Percentiles rank a stretch among this genome's conserved stretches.
Conservation (phyloP, 2,329 filamentous ascomycete species). For the Davidsoniella australis region DNA sequence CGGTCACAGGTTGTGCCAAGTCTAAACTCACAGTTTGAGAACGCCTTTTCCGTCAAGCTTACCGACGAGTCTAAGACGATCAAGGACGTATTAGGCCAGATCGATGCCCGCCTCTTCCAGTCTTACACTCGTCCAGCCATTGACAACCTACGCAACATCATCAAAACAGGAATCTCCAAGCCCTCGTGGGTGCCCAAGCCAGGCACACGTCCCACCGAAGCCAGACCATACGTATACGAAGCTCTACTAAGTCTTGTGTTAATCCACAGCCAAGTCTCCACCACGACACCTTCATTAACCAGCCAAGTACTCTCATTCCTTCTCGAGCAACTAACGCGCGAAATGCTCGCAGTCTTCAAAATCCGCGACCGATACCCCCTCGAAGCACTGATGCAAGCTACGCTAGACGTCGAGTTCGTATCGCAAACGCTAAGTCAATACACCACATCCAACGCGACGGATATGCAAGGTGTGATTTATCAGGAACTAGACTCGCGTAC, state of each 20-base stretch:
- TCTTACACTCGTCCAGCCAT: constrained; percentile 74
- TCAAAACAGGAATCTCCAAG: constrained; percentile 54
- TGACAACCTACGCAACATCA: constrained; percentile 47
- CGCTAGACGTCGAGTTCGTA: constrained; percentile 90
- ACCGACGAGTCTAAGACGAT: constrained; percentile 89
- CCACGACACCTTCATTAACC: constrained; percentile 60
- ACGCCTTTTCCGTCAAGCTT: constrained; percentile 81
- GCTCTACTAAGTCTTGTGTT: constrained; percentile 72
- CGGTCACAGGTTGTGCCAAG: constrained; percentile 68
- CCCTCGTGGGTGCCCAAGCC: constrained; percentile 51
- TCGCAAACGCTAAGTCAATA: constrained; percentile 85
- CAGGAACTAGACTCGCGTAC: constrained; percentile 78
- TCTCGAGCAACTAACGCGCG: constrained; percentile 61
- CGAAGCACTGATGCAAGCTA: constrained; percentile 83
- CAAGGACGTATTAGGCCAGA: constrained; percentile 74
- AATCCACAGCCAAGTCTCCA: constrained; percentile 78
- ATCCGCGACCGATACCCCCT: constrained; percentile 53
- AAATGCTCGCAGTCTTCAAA: constrained; percentile 69
- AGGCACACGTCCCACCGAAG: constrained; percentile 47
- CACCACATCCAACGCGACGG: constrained; percentile 64
- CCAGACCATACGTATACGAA: constrained; percentile 78
- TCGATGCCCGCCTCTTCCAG: constrained; percentile 79
- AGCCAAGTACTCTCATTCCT: constrained; percentile 70
- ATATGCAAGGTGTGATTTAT: constrained; percentile 80
- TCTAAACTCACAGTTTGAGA: constrained; percentile 85